phyloP scores from a whole-genome alignment of 2,329 filamentous ascomycete species.

The Hymenoscyphus occultus region DNA sequence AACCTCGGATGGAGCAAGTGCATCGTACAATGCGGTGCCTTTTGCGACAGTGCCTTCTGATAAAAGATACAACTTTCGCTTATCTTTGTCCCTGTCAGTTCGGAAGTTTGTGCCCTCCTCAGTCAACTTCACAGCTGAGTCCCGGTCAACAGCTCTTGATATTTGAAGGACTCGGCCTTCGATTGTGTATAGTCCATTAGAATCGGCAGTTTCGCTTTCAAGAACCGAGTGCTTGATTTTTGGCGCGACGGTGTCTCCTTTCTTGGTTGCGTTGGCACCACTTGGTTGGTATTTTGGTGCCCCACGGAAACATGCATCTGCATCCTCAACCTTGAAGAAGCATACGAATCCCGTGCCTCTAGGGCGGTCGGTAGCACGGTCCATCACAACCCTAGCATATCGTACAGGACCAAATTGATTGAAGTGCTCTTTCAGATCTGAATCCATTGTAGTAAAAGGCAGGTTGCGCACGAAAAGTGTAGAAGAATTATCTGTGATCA shows the following conservation, averaged over 20 bases:
- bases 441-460: constrained; percentile 83
- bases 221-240: constrained; percentile 75
- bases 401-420: constrained; percentile 81
- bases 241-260: constrained; percentile 33
- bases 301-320: constrained; percentile 68
- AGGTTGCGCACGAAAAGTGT: constrained; percentile 94
- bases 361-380: constrained; percentile 78
- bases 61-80: constrained; percentile 83
- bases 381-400: constrained; percentile 89
- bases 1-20: constrained; percentile 74
- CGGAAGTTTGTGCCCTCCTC: constrained; percentile 62
- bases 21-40: constrained; percentile 73
- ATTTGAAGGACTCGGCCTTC: constrained; percentile 86
- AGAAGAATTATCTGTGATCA: constrained; percentile 61
- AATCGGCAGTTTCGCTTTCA: constrained; percentile 80
- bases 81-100: constrained; percentile 75
- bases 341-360: constrained; percentile 94
- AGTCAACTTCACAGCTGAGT: constrained; percentile 72
- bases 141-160: constrained; percentile 78
- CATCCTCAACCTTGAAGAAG: constrained; percentile 77
- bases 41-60: constrained; percentile 78
- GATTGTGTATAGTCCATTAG: constrained; percentile 81
- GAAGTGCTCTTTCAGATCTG: constrained; percentile 81
- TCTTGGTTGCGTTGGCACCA: constrained; percentile 36
- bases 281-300: constrained; percentile 61